Percentiles rank a stretch among this genome's conserved stretches.
Evolutionary conservation across 2,329 filamentous ascomycete species (phyloP).

Genomic region (Penicillium griseofulvum): DNA sequence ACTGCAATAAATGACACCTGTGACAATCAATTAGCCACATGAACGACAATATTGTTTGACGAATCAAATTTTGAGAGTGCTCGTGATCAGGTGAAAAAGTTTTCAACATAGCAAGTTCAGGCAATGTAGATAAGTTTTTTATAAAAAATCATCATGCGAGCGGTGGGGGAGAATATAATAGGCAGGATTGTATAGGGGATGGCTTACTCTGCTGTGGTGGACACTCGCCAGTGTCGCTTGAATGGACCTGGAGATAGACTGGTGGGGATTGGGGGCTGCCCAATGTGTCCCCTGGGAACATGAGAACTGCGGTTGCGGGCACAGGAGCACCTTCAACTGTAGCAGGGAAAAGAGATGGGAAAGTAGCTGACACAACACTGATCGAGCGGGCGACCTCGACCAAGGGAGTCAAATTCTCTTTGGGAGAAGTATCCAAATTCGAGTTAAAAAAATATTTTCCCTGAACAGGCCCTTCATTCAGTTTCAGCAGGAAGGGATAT

Average conservation of each 20-base stretch:
- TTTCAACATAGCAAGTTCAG: conserved; percentile 89
- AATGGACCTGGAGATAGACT: conserved; percentile 68
- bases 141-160: conserved; percentile 75
- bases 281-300: conserved; percentile 37
- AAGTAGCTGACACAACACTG: conserved; percentile 64
- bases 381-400: conserved; percentile 59
- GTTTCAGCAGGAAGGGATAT: conserved; percentile 27
- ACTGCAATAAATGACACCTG: conserved; percentile 60
- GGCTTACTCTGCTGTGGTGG: conserved; percentile 85
- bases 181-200: conserved; percentile 11
- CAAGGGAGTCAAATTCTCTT: conserved; percentile 15
- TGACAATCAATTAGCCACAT: conserved; percentile 35
- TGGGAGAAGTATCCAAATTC: conserved; percentile 36
- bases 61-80: conserved; percentile 21
- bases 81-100: conserved; percentile 75
- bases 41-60: conserved; percentile 20
- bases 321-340: conserved; percentile 71
- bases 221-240: conserved; percentile 90
- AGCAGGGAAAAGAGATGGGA: conserved; percentile 66
- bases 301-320: conserved; percentile 63
- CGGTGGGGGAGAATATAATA: conserved; percentile 17
- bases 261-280: conserved; percentile 41
- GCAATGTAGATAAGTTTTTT: conserved; percentile 99
- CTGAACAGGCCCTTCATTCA: conserved; percentile 39
- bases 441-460: conserved; percentile 40